Conservation (phyloP, 2,329 filamentous ascomycete genomes). For the Cytospora mali region DNA sequence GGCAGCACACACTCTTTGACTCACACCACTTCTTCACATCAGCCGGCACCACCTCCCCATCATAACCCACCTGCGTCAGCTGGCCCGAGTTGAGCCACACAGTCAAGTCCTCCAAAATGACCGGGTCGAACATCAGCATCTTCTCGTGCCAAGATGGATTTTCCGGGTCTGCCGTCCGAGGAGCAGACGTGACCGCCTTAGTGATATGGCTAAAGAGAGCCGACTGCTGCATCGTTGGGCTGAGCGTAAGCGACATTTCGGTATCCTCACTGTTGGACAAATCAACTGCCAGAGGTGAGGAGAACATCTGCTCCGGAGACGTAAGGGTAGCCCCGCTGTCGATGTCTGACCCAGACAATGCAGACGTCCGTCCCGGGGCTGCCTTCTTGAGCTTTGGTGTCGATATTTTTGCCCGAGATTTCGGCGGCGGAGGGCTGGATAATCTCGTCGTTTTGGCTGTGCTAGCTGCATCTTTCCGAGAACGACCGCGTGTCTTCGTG, state of each 20-base stretch:
- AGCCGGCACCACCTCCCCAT: slow-evolving; percentile 62
- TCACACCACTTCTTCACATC: slow-evolving; percentile 92
- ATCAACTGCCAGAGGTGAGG: slow-evolving; percentile 46
- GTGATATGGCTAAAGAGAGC: slow-evolving; percentile 57
- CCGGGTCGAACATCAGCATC: slow-evolving; percentile 90
- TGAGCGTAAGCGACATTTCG: slow-evolving; percentile 45
- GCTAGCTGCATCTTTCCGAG: slow-evolving; percentile 41
- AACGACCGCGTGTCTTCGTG: slow-evolving; percentile 46
- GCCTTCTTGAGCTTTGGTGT: slow-evolving; percentile 35
- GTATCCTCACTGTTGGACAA: slow-evolving; percentile 50
- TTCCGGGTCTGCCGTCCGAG: slow-evolving; percentile 51
- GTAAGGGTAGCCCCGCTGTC: slow-evolving; percentile 40
- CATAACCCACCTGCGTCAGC: slow-evolving; percentile 63
- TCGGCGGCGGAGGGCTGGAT: slow-evolving; percentile 29
- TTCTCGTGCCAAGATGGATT: slow-evolving; percentile 83
- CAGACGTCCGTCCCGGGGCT: slow-evolving; percentile 37
- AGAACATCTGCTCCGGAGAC: slow-evolving; percentile 45
- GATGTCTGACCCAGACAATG: slow-evolving; percentile 56
- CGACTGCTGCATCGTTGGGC: slow-evolving; percentile 46
- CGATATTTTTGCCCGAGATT: slow-evolving; percentile 30
- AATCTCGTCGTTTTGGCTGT: slow-evolving; percentile 9
- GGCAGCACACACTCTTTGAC: slow-evolving; percentile 80
- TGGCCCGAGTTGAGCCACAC: slow-evolving; percentile 78
- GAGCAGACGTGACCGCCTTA: slow-evolving; percentile 54
- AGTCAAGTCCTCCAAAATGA: slow-evolving; percentile 83